Base-by-base conservation (phyloP, 345 rosid genomes). In the Sonneratia caseolaris region DNA sequence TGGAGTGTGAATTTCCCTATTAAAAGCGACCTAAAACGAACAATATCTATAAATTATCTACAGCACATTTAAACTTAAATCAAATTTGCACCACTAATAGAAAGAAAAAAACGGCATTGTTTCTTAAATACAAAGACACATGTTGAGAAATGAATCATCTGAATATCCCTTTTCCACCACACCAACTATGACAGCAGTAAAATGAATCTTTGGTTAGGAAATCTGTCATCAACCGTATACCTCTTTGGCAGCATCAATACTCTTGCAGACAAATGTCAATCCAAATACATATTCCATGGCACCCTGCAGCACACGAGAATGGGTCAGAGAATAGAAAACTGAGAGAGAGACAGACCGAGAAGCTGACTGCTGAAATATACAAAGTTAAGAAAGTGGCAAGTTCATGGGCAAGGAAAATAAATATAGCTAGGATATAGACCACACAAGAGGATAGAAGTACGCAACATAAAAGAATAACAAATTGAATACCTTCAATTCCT, bases 261-360 rank as follows among this genome's bases (percentile, higher is more conserved):
- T 86, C 83, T 90, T 92, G 91, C 99, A 95, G 74, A 95, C 91
- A 79, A 90, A 95, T 55, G 97, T 92, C 61, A 96, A 91, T 77
- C 99, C 98, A 82, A 92, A 90, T 75, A 95, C 91, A 78, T 83
- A 95, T 77, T 92, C 94, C 96, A 92, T 89, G 68, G 97, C 97
- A 66, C 72, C 84, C 99, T 95, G 92, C 87, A 87, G 18, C 32
- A 59, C 22, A 62, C 1, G 27, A 32, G 18, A 62, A 27, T 35
- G 6, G 66, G 12, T 57, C 66, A 62, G 18, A 27, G 37, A 62
- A 27, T 35, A 14, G 19, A 62, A 62, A 32, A 22, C 4, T 11
- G 22, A 8, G 8, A 27, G 35, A 11, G 3, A 24, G 27, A 22
- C 0, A 24, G 65, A 59, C 2, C 0, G 3, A 13, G 16, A 11